phyloP scores from a whole-genome alignment of 148 eudicot genomes.

The Salicornia ramosissima region DNA sequence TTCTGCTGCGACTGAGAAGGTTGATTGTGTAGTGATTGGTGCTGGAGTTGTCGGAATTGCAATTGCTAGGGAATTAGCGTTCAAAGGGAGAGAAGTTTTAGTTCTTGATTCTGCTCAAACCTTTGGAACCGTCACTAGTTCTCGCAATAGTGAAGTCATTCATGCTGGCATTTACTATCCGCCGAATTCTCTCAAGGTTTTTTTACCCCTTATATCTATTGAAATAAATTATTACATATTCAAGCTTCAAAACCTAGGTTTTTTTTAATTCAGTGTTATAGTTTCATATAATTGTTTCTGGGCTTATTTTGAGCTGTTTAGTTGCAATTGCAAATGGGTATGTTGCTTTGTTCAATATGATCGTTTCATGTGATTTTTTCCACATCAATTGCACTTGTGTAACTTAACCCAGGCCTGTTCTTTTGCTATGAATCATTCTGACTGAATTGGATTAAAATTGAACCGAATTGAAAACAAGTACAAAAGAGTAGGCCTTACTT shows the following conservation, averaged over 20 bases:
- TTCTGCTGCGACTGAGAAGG: constrained; percentile 48
- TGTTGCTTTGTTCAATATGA: background rate
- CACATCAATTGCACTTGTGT: background rate
- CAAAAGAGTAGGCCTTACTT: too few relatives aligned
- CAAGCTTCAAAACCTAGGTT: background rate
- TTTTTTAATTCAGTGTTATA: background rate
- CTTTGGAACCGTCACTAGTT: constrained; percentile 80
- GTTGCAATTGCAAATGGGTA: background rate
- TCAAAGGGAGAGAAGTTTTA: constrained; percentile 55
- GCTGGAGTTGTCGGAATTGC: constrained; percentile 89
- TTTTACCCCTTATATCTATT: constrained; percentile 21
- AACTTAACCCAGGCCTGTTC: too few relatives aligned
- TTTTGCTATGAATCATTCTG: too few relatives aligned
- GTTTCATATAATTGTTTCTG: background rate
- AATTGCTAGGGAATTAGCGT: constrained; percentile 63
- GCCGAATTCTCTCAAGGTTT: constrained; percentile 68
- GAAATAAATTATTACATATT: background rate
- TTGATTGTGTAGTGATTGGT: constrained; percentile 84
- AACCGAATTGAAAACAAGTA: too few relatives aligned
- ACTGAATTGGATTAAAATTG: too few relatives aligned
- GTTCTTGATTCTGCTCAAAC: constrained; percentile 67
- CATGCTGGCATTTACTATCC: constrained; percentile 95
- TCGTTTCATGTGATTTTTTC: background rate
- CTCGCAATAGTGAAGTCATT: constrained; percentile 90
- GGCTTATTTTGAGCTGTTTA: background rate